Base-by-base conservation (phyloP, 2,329 filamentous ascomycete genomes). In the Hypoxylon sp. region DNA sequence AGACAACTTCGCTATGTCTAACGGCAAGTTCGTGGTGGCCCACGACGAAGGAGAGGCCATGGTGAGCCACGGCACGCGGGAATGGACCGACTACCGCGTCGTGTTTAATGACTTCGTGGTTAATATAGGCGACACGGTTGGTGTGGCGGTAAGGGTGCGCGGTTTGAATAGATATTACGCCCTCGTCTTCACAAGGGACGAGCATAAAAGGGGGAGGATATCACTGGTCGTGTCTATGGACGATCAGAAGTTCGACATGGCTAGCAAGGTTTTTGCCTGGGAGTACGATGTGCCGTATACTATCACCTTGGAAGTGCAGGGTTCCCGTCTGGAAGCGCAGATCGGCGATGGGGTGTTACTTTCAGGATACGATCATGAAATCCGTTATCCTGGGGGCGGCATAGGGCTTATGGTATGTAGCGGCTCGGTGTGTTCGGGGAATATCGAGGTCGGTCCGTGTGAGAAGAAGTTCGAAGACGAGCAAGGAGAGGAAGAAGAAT, bases 141-240 rank as follows among this genome's bases (percentile, higher is more conserved):
- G 78, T n/a, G 56, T 77, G 1, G 76, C 74, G 1, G 61, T 75
- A 6, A 55, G 78, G 2, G 75, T 77, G 1, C 72, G 73, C 51
- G 78, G 78, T 0, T 57, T 80, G 30, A 78, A 77, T 46, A 60
- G 78, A 17, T 80, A 76, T 37, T 79, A 79, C 42, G 76, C 74
- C 0, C 37, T 77, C 0, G 13, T 75, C 3, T 74, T 80, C 35
- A 30, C 37, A 7, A 49, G 44, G 1, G 65, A 44, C 1, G 42
- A 2, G 2, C 2, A 6, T 22, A 11, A 35, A 2, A 17, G n/a
- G 2, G 8, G 33, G 17, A 68, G 61, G 3, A 33, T 79, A 0
- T 51, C 58, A 11, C 25, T 78, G 1, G 51, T 75, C 44, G 76
- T 77, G 54, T 68, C 70, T 1, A 22, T 68, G 0, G 76, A 77